Evolutionary conservation across 495 filamentous ascomycete genomes (phyloP), one percentile per base, ranked within the genome.

Genomic region (Sabuloglossum arenarium): DNA sequence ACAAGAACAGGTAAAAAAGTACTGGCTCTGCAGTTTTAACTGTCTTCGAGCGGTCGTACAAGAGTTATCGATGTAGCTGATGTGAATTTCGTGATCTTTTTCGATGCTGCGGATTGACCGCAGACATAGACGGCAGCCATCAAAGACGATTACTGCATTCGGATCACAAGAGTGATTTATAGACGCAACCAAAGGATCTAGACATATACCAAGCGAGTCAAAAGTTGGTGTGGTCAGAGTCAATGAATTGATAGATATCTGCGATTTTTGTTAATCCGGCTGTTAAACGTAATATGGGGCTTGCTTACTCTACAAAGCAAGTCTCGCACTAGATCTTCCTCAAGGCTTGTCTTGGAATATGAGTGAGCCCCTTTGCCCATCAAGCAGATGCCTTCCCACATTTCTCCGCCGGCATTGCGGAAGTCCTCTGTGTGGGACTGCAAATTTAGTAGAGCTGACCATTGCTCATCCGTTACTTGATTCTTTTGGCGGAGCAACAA

Each of bases 161-260:
- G 80, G 80, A 34, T 74, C 69, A 66, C 85, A 87, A 53, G 77
- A 82, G 67, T 88, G 85, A 64, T 87, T 87, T 60, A 81, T 72
- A 11, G 73, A 61, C 39, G 76, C 69, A 0, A 75, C 73, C 5
- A 74, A 65, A 1, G 78, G 71, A 55, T 84, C 79, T 37, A 86
- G 60, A 45, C 73, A 77, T 11, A 80, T 68, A 12, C 84, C 84
- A 43, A 84, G 68, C 3, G 76, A 71, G 54, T 81, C 79, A 37
- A 78, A 75, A 2, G 72, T 67, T 14, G 72, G 66, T 6, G 74
- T 79, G 12, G 76, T 73, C 9, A 85, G 64, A n/a, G 79, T 79
- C 57, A 82, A 71, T 6, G 75, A 69, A 59, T 84, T 85, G 28
- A 77, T 60, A 14, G 79, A 68, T 23, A 75, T 65, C 75, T 74